Evolutionary conservation across 345 rosid genomes (phyloP).

Genomic region (Ceriops tagal): DNA sequence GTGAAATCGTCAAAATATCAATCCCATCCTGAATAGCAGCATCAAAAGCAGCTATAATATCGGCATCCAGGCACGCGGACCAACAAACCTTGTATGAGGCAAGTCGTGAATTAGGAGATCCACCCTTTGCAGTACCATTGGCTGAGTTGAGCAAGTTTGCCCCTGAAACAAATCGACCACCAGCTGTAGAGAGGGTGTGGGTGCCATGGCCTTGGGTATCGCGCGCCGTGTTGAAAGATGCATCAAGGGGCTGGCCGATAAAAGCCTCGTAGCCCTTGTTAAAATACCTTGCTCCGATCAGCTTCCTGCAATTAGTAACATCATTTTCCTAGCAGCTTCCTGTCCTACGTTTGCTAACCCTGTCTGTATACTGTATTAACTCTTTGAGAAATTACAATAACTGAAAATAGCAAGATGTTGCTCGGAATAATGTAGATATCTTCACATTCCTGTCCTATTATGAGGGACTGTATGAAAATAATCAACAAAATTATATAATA

Average conservation of each 20-base stretch:
- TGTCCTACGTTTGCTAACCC: too few species aligned
- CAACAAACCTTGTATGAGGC: conserved; percentile 65
- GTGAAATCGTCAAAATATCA: conserved; percentile 48
- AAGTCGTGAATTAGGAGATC: conserved; percentile 56
- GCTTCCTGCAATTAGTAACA: conserved; percentile 35
- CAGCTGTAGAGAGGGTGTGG: conserved; percentile 66
- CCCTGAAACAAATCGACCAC: conserved; percentile 45
- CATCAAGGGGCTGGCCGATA: conserved; percentile 26
- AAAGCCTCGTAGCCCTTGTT: conserved; percentile 48
- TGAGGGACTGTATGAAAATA: too few species aligned
- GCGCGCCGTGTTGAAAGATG: conserved; percentile 26
- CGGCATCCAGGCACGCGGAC: conserved; percentile 50
- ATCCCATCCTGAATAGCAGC: conserved; percentile 54
- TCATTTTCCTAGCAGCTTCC: too few species aligned
- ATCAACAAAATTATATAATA: too few species aligned
- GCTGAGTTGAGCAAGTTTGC: conserved; percentile 44
- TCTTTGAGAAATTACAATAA: too few species aligned
- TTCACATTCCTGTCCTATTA: too few species aligned
- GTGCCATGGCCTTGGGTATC: conserved; percentile 55
- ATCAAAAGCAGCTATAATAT: conserved; percentile 51
- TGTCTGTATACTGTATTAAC: too few species aligned
- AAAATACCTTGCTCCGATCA: conserved; percentile 64
- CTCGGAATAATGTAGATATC: too few species aligned
- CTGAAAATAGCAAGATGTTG: background rate
- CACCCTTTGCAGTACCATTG: conserved; percentile 70